Conservation (phyloP, 2,329 filamentous ascomycete species). For the Calonectria pseudoreteaudii region DNA sequence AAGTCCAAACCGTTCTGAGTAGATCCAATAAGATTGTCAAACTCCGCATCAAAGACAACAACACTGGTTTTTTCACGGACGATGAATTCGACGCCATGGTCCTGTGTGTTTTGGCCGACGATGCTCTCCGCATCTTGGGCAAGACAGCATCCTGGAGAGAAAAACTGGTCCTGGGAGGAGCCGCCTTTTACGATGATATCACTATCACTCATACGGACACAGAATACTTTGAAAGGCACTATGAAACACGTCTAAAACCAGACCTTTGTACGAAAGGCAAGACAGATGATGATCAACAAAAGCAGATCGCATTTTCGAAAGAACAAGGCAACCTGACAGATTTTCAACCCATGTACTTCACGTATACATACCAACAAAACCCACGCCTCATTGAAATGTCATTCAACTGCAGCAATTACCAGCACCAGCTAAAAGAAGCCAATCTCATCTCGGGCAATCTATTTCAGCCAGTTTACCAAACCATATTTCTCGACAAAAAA, state of each 20-base stretch:
- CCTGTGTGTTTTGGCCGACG: constrained; percentile 74
- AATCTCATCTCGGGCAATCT: constrained; percentile 29
- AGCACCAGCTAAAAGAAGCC: constrained; percentile 72
- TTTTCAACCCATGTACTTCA: constrained; percentile 75
- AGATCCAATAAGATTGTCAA: constrained; percentile 64
- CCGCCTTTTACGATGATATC: constrained; percentile 77
- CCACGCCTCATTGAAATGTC: constrained; percentile 74
- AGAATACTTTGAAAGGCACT: constrained; percentile 75
- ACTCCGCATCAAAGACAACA: constrained; percentile 63
- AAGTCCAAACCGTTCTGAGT: constrained; percentile 64
- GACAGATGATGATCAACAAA: constrained; percentile 51
- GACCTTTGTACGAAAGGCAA: constrained; percentile 63
- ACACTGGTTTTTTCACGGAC: constrained; percentile 56
- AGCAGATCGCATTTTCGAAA: constrained; percentile 55
- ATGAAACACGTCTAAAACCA: constrained; percentile 70
- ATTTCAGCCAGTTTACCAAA: constrained; percentile 76
- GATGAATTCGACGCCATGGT: constrained; percentile 76
- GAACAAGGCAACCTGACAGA: constrained; percentile 62
- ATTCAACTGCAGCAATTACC: constrained; percentile 82
- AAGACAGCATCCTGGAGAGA: constrained; percentile 70
- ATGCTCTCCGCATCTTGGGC: constrained; percentile 70
- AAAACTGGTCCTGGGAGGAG: constrained; percentile 75
- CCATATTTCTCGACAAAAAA: constrained; percentile 72
- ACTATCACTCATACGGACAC: constrained; percentile 76
- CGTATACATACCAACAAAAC: constrained; percentile 68